Percentiles rank a stretch among this genome's conserved stretches.
phyloP scores from a whole-genome alignment of 768 basidiomycete genomes.

The Hemileccinum impolitum region DNA sequence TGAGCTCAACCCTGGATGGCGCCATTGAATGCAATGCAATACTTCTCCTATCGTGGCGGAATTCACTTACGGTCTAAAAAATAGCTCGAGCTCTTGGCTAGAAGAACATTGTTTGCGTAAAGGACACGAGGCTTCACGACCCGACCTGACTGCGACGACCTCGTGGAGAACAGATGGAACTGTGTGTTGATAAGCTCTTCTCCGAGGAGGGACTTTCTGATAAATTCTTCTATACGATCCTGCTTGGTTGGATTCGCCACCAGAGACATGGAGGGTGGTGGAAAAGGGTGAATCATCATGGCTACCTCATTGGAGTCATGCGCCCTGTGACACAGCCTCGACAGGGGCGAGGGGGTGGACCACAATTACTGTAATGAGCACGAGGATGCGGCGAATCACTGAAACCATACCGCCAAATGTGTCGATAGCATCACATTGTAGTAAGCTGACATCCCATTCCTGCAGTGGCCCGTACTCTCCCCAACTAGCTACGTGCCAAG shows the following conservation, averaged over 20 bases:
- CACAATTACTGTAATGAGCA: too few species aligned
- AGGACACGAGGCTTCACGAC: constrained; percentile 21
- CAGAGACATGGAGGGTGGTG: constrained; percentile 2
- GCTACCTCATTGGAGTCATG: neutral
- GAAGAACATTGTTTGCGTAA: constrained; percentile 28
- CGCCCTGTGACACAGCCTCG: too few species aligned
- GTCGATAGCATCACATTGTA: too few species aligned
- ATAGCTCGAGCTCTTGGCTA: constrained; percentile 25
- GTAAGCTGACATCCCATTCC: too few species aligned
- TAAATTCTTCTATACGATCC: constrained; percentile 17
- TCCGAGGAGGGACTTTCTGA: constrained; percentile 26
- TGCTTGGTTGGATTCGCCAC: constrained; percentile 5
- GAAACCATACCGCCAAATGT: too few species aligned
- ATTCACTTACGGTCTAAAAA: constrained; percentile 22
- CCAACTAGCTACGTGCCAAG: too few species aligned
- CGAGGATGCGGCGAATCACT: too few species aligned
- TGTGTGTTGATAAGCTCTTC: constrained; percentile 29
- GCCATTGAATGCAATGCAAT: neutral
- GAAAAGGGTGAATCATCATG: neutral
- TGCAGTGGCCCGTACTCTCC: too few species aligned
- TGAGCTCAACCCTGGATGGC: constrained; percentile 10
- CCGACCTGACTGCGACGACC: neutral
- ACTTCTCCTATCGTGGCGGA: fast-evolving
- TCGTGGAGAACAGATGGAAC: constrained; percentile 28
- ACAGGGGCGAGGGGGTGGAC: too few species aligned